phyloP scores from a whole-genome alignment of 345 rosid species.

The Adansonia digitata region DNA sequence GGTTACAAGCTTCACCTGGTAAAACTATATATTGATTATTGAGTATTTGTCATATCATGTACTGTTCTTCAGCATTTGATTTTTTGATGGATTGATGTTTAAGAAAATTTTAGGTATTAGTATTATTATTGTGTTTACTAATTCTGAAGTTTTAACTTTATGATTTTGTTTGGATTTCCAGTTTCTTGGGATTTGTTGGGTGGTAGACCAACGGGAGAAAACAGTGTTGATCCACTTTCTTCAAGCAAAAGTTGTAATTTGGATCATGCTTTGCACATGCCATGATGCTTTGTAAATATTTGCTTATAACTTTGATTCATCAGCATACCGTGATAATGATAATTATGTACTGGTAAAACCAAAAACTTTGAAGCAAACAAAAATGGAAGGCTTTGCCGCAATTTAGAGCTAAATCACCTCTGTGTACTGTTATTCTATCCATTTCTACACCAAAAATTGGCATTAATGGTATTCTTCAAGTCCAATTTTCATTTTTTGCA shows the following conservation, averaged over 20 bases:
- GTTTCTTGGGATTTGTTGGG: slow-evolving; percentile 58
- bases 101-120: background rate
- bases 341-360: background rate
- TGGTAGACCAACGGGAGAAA: slow-evolving; percentile 29
- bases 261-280: slow-evolving; percentile 5
- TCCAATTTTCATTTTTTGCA: background rate
- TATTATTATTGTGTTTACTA: background rate
- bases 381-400: background rate
- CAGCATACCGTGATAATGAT: too few relatives aligned
- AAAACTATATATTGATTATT: background rate
- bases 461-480: background rate
- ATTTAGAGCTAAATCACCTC: background rate
- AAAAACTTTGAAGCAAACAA: background rate
- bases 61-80: background rate
- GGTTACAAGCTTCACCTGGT: background rate
- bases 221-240: background rate
- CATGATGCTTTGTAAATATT: slow-evolving; percentile 11
- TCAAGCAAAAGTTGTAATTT: slow-evolving; percentile 7
- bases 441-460: background rate
- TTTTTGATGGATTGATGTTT: background rate
- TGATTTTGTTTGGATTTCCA: slow-evolving; percentile 22
- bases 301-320: background rate
- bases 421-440: background rate
- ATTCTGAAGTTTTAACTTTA: background rate
- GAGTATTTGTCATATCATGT: background rate